These are phyloP conservation scores for Aspergillus sp. DNA, from an alignment of 2,329 filamentous ascomycete genomes.

Conservation along the genomic window DNA sequence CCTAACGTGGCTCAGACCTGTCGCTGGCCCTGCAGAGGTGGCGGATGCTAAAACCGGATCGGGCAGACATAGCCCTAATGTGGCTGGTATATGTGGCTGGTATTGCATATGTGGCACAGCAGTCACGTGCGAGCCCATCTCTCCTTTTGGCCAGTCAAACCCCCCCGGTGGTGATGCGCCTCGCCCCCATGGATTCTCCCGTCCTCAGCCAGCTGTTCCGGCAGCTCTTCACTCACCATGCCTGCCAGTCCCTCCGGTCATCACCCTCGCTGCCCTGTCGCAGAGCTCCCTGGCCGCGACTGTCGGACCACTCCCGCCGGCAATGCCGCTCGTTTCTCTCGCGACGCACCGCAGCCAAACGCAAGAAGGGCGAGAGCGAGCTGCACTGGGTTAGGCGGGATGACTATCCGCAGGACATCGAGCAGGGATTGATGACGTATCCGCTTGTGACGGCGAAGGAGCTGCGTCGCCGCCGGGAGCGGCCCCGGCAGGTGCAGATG, in stretches of 20 bases:
- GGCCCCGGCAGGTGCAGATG: slow-evolving; percentile 90
- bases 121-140: too few species aligned
- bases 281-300: slow-evolving; percentile 12
- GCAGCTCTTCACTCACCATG: slow-evolving; percentile 69
- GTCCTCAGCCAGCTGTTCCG: slow-evolving; percentile 69
- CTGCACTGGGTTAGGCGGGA: slow-evolving; percentile 81
- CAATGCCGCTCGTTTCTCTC: slow-evolving; percentile 30
- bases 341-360: slow-evolving; percentile 26
- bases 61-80: too few species aligned
- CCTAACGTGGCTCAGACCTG: too few species aligned
- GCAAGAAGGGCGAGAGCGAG: slow-evolving; percentile 42
- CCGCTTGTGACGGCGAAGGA: slow-evolving; percentile 78
- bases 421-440: slow-evolving; percentile 69
- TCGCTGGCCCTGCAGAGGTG: too few species aligned
- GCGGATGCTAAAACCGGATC: too few species aligned
- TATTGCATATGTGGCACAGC: too few species aligned
- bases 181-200: slow-evolving; percentile 64
- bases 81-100: too few species aligned
- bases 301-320: slow-evolving; percentile 15
- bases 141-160: slow-evolving; percentile 9
- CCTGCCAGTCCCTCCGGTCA: slow-evolving; percentile 48
- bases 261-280: slow-evolving; percentile 17
- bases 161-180: slow-evolving; percentile 5
- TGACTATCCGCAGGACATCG: slow-evolving; percentile 64
- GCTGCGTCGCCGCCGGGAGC: slow-evolving; percentile 60